Evolutionary conservation across 2,329 filamentous ascomycete species (phyloP).

Genomic region (Cordyceps farinosa): DNA sequence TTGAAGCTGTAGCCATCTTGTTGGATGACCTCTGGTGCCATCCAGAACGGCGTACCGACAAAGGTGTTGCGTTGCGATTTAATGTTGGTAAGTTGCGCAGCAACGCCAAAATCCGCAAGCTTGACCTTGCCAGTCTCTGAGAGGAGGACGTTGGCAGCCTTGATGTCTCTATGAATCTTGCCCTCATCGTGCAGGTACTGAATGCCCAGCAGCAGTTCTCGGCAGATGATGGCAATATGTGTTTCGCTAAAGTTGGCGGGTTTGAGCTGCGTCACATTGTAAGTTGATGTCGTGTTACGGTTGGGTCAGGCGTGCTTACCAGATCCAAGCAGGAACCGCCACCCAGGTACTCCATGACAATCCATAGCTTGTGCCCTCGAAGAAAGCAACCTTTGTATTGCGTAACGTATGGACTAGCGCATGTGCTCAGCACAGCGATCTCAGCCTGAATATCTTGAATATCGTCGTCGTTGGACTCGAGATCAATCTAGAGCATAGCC

Average conservation of each 20-base stretch:
- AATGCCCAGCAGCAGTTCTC: slow-evolving; percentile 82
- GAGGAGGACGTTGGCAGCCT: slow-evolving; percentile 93
- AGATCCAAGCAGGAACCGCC: slow-evolving; percentile 93
- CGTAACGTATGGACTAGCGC: slow-evolving; percentile 88
- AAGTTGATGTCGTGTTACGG: slow-evolving; percentile 23
- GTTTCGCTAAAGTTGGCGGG: slow-evolving; percentile 82
- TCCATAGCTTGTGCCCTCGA: slow-evolving; percentile 96
- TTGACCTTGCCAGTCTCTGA: slow-evolving; percentile 89
- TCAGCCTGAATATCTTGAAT: slow-evolving; percentile 98
- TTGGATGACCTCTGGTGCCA: slow-evolving; percentile 92
- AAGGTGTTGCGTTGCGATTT: slow-evolving; percentile 97
- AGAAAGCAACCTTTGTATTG: slow-evolving; percentile 96
- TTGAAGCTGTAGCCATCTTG: slow-evolving; percentile 82
- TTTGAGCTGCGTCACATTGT: slow-evolving; percentile 63
- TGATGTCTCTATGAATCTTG: slow-evolving; percentile 96
- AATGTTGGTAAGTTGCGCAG: slow-evolving; percentile 93
- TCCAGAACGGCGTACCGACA: slow-evolving; percentile 96
- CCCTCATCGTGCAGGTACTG: slow-evolving; percentile 92
- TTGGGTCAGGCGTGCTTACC: slow-evolving; percentile 47
- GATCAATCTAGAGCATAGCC: slow-evolving; percentile 70
- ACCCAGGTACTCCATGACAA: slow-evolving; percentile 97
- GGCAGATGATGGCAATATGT: slow-evolving; percentile 91
- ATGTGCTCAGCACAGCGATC: slow-evolving; percentile 91
- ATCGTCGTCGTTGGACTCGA: slow-evolving; percentile 97
- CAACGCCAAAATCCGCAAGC: slow-evolving; percentile 94